phyloP scores from a whole-genome alignment of 2,329 filamentous ascomycete species.

The Xylaria sp. region DNA sequence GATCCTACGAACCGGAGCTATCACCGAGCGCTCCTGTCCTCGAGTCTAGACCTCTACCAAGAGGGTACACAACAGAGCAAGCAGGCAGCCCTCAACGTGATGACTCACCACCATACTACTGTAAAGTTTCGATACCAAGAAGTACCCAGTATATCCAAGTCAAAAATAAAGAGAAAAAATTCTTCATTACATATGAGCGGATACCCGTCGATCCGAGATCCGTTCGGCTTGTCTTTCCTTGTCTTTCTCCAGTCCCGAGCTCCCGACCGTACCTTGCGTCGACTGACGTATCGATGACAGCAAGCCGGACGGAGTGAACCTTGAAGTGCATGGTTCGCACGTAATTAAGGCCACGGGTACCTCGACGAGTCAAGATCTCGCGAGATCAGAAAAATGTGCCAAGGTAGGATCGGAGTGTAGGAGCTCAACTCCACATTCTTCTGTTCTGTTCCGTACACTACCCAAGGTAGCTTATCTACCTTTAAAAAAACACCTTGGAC shows the following conservation, averaged over 20 bases:
- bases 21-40: neutral
- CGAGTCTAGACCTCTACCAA: neutral
- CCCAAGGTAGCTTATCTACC: neutral
- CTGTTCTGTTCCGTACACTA: too few relatives aligned
- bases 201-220: neutral
- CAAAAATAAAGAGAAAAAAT: neutral
- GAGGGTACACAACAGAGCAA: neutral
- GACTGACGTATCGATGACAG: conserved; percentile 25
- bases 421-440: neutral
- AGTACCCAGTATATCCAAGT: conserved; percentile 7
- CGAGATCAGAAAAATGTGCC: neutral
- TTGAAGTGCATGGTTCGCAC: neutral
- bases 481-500: neutral
- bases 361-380: conserved; percentile 1
- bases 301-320: conserved; percentile 12
- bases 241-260: neutral
- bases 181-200: neutral
- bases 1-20: conserved; percentile 1
- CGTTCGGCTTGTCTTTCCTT: too few relatives aligned
- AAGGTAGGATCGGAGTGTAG: neutral
- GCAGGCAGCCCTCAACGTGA: conserved; percentile 3
- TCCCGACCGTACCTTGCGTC: conserved; percentile 22
- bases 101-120: neutral
- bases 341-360: conserved; percentile 3
- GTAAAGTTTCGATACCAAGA: neutral